These are phyloP conservation scores for Picea abies DNA, from an alignment of 83 land plant genomes.

Conservation along the genomic window DNA sequence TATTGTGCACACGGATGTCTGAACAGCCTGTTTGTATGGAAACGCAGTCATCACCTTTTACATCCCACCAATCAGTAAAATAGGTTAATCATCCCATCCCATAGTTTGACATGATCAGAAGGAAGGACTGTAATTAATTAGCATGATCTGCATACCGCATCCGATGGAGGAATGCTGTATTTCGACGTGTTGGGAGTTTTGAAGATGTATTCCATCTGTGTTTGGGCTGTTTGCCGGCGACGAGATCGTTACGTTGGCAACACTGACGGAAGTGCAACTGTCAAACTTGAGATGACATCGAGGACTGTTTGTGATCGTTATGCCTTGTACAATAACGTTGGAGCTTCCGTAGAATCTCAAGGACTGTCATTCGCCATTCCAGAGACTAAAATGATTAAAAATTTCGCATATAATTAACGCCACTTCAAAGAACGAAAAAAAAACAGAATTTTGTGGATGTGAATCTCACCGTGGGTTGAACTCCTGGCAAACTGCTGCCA, in stretches of 20 bases:
- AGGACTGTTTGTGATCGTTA: slow-evolving; percentile 77
- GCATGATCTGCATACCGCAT: slow-evolving; percentile 40
- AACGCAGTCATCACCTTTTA: slow-evolving; percentile 78
- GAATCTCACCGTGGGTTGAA: slow-evolving; percentile 1
- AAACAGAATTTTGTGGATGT: neutral
- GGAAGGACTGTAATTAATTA: neutral
- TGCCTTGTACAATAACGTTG: slow-evolving; percentile 71
- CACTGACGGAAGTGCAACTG: slow-evolving; percentile 64
- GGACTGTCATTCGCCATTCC: slow-evolving; percentile 41
- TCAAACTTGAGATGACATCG: slow-evolving; percentile 90
- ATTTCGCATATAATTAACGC: neutral
- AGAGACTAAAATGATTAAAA: neutral
- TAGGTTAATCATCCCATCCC: neutral
- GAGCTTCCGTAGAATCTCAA: slow-evolving; percentile 86
- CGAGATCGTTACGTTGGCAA: slow-evolving; percentile 48
- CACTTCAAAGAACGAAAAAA: neutral
- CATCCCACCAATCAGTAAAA: neutral
- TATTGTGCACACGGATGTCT: too few relatives aligned
- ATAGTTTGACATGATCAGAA: neutral
- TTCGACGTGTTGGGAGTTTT: slow-evolving; percentile 63
- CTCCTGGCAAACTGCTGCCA: neutral
- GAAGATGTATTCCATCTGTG: slow-evolving; percentile 21
- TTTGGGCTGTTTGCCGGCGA: slow-evolving; percentile 87
- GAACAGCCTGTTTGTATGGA: too few relatives aligned
- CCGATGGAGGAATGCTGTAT: slow-evolving; percentile 48